These are phyloP conservation scores for Hymenoscyphus fraxineus DNA, from an alignment of 2,329 filamentous ascomycete species.

Conservation along the genomic window DNA sequence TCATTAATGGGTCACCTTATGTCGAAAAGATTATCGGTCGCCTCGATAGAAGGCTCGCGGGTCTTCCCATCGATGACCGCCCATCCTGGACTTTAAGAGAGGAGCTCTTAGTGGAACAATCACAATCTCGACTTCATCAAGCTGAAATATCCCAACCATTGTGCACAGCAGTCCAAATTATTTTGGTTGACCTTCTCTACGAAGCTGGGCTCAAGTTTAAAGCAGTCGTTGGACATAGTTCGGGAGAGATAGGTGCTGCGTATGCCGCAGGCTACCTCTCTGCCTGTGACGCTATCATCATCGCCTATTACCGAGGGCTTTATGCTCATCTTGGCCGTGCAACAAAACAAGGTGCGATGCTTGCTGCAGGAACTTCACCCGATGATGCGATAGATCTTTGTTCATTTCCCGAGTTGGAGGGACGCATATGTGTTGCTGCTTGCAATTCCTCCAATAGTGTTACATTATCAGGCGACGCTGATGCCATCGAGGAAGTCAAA, in stretches of 20 bases:
- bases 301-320: constrained; percentile 18
- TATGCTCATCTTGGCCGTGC: constrained; percentile 14
- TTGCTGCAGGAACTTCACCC: constrained; percentile 23
- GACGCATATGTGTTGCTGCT: constrained; percentile 30
- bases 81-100: constrained; percentile 23
- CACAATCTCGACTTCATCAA: constrained; percentile 30
- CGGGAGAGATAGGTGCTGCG: constrained; percentile 31
- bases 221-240: constrained; percentile 41
- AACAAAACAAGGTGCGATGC: constrained; percentile 21
- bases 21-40: constrained; percentile 11
- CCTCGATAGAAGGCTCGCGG: background rate
- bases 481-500: constrained; percentile 13
- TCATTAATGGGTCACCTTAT: constrained; percentile 28
- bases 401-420: constrained; percentile 14
- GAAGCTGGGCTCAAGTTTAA: constrained; percentile 39
- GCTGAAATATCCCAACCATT: constrained; percentile 35
- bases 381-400: constrained; percentile 16
- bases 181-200: constrained; percentile 40
- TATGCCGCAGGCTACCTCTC: constrained; percentile 38
- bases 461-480: constrained; percentile 28
- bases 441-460: constrained; percentile 24
- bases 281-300: constrained; percentile 30
- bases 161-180: constrained; percentile 38
- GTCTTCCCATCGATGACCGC: constrained; percentile 1
- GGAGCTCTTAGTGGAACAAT: constrained; percentile 34